Conservation (phyloP, 1,139 yeast species). For the Suhomyces anneliseae region DNA sequence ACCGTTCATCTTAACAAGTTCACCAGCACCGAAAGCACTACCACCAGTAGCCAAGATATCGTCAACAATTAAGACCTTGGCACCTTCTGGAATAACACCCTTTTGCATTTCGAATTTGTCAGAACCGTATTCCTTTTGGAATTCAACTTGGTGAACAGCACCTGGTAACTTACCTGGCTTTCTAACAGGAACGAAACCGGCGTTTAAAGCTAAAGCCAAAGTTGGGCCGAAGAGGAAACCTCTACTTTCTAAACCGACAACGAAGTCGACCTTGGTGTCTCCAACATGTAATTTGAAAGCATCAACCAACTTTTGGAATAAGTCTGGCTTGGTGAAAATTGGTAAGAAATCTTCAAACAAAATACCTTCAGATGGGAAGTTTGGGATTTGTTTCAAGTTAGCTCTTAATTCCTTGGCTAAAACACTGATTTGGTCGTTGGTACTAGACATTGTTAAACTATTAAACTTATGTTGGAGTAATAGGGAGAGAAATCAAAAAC, state of each 20-base stretch:
- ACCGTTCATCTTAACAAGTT: slow-evolving; percentile 57
- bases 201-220: slow-evolving; percentile 81
- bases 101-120: slow-evolving; percentile 89
- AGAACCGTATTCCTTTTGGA: slow-evolving; percentile 87
- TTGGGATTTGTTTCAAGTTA: slow-evolving; percentile 79
- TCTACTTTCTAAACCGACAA: slow-evolving; percentile 94
- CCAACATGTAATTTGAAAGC: slow-evolving; percentile 80
- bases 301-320: slow-evolving; percentile 76
- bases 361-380: slow-evolving; percentile 92
- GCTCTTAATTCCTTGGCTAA: slow-evolving; percentile 62
- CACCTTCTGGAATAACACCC: slow-evolving; percentile 75
- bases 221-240: slow-evolving; percentile 97
- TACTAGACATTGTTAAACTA: slow-evolving; percentile 2
- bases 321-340: slow-evolving; percentile 76
- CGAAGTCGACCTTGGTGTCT: slow-evolving; percentile 72
- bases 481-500: neutral
- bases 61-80: slow-evolving; percentile 84
- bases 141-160: slow-evolving; percentile 66
- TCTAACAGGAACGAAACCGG: slow-evolving; percentile 93
- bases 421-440: slow-evolving; percentile 30
- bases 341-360: slow-evolving; percentile 95
- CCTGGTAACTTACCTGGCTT: slow-evolving; percentile 97
- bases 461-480: neutral
- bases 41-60: slow-evolving; percentile 99
- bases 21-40: slow-evolving; percentile 92